Evolutionary conservation across 192 early-diverging fungal genomes (phyloP).

Genomic region (Mortierella alpina): DNA sequence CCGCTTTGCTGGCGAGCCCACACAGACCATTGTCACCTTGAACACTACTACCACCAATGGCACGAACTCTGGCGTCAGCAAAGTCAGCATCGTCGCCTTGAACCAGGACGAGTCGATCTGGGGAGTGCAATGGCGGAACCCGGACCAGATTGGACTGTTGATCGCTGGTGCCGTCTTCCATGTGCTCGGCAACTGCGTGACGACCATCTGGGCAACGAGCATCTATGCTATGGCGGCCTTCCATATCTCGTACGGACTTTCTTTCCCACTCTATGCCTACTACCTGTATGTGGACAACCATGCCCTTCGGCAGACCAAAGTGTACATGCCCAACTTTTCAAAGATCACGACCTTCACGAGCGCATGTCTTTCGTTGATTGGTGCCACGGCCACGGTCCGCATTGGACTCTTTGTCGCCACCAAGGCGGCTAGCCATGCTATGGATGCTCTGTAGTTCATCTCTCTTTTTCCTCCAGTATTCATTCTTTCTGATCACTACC

Average conservation of each 20-base stretch:
- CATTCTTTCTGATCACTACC: no score
- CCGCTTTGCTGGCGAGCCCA: conserved; percentile 20
- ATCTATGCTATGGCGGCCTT: conserved; percentile 44
- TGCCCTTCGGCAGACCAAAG: conserved; percentile 42
- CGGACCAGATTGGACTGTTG: conserved; percentile 44
- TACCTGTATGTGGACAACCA: conserved; percentile 58
- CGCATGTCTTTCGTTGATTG: conserved; percentile 15
- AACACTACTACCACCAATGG: conserved; percentile 4
- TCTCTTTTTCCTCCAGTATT: background rate
- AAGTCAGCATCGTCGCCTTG: conserved; percentile 10
- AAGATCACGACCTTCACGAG: conserved; percentile 37
- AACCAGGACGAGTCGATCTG: conserved; percentile 37
- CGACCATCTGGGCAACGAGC: conserved; percentile 47
- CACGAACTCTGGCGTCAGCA: background rate
- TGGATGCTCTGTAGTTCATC: background rate
- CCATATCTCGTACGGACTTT: conserved; percentile 42
- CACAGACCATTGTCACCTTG: conserved; percentile 11
- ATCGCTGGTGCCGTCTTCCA: conserved; percentile 46
- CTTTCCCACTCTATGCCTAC: conserved; percentile 49
- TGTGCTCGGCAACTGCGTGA: conserved; percentile 57
- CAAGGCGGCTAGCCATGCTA: conserved; percentile 1
- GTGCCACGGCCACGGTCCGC: conserved; percentile 38
- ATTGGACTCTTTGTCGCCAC: conserved; percentile 43
- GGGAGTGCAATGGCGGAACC: conserved; percentile 50
- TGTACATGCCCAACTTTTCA: conserved; percentile 50